phyloP scores from a whole-genome alignment of 139 green algal species.

The Chlorella sp. region DNA sequence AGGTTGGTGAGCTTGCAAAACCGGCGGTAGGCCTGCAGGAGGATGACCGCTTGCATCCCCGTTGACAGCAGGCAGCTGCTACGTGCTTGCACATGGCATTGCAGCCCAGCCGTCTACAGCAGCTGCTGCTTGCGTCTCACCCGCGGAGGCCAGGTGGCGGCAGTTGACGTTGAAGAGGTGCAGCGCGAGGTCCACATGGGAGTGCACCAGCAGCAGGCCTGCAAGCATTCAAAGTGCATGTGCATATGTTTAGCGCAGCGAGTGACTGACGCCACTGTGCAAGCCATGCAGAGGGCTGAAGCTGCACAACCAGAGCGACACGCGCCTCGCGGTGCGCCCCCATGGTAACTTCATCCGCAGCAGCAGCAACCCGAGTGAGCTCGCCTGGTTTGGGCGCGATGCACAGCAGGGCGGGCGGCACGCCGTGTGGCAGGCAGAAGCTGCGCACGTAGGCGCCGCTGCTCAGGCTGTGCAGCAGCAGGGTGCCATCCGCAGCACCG shows the following conservation, averaged over 20 bases:
- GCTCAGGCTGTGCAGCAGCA: constrained; percentile 72
- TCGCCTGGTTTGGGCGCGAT: not conserved
- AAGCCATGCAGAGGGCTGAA: too few species aligned
- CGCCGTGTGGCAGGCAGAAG: constrained; percentile 10
- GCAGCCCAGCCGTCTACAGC: too few species aligned
- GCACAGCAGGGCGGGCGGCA: constrained; percentile 12
- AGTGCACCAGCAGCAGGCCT: constrained; percentile 56
- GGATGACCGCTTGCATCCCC: too few species aligned
- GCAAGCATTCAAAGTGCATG: not conserved
- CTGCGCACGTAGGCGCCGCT: constrained; percentile 41
- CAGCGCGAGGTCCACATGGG: constrained; percentile 49
- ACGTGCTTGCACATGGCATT: too few species aligned
- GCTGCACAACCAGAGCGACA: too few species aligned
- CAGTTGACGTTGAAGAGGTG: constrained; percentile 62
- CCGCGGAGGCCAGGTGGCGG: constrained; percentile 34
- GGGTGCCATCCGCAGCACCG: constrained; percentile 48
- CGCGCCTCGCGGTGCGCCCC: too few species aligned
- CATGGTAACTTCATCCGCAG: not conserved
- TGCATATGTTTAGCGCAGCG: too few species aligned
- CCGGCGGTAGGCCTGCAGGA: too few species aligned
- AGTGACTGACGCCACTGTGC: too few species aligned
- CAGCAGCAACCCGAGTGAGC: not conserved
- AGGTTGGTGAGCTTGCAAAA: too few species aligned
- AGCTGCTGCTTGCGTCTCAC: not conserved
- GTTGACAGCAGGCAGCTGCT: too few species aligned